Evolutionary conservation across 108 stramenopile species (phyloP).

Genomic region (Conticribra guillardii): DNA sequence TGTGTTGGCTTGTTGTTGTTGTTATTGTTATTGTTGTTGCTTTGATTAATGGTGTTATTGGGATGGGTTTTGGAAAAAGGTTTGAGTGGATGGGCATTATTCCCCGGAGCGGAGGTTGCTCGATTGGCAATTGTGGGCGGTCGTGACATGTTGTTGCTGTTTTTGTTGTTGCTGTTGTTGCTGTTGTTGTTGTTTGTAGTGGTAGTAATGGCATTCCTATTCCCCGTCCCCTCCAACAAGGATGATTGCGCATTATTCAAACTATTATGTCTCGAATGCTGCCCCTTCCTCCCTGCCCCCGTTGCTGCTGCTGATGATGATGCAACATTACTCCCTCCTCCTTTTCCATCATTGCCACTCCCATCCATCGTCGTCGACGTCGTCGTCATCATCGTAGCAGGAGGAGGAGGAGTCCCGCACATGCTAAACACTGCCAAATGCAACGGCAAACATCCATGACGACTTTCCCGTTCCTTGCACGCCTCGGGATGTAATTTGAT

Average conservation of each 20-base stretch:
- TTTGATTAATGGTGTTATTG: background rate
- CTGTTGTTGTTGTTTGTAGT: background rate
- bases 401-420: slow-evolving; percentile 61
- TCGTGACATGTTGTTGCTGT: background rate
- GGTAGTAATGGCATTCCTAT: background rate
- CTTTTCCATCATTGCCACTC: background rate
- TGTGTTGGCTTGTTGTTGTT: background rate
- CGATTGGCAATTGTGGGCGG: no score
- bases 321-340: no score
- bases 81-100: no score
- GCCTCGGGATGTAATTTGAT: slow-evolving; percentile 79
- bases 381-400: background rate
- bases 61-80: no score
- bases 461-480: slow-evolving; percentile 75
- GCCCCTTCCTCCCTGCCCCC: no score
- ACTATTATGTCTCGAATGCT: no score
- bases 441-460: slow-evolving; percentile 87
- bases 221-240: background rate
- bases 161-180: background rate
- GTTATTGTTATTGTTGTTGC: background rate
- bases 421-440: slow-evolving; percentile 89
- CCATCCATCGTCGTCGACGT: background rate
- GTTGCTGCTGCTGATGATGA: no score
- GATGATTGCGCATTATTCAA: no score
- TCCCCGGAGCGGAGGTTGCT: no score